A percentile compares a stretch with the other conserved stretches of the same genome.
Evolutionary conservation across 768 basidiomycete species (phyloP).

Genomic region (Phlegmacium glaucopus): DNA sequence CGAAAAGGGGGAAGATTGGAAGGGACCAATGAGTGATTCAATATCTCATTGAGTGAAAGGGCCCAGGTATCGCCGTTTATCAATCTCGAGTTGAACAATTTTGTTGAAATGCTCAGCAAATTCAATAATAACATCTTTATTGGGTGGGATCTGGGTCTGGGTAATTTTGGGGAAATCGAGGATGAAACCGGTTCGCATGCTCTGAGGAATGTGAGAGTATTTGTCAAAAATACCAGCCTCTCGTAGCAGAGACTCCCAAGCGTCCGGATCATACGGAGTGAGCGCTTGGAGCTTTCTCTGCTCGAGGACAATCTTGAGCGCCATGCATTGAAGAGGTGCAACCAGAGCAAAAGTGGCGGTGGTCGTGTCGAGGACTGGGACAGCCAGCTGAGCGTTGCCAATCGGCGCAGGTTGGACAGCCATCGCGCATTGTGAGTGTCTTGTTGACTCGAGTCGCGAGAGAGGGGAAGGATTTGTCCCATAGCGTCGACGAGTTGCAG

Average conservation of each 20-base stretch:
- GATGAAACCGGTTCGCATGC: constrained; percentile 24
- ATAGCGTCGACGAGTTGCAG: constrained; percentile 3
- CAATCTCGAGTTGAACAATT: constrained; percentile 18
- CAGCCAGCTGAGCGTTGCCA: constrained; percentile 26
- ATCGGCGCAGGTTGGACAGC: constrained; percentile 23
- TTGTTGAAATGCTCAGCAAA: constrained; percentile 8
- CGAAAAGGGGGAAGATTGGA: constrained; percentile 33
- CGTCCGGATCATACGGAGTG: not conserved
- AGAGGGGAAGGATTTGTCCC: constrained; percentile 16
- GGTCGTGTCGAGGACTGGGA: constrained; percentile 7
- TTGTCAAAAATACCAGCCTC: not conserved
- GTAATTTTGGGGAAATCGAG: constrained; percentile 23
- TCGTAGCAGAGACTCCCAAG: not conserved
- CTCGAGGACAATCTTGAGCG: not conserved
- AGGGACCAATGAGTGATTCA: constrained; percentile 27
- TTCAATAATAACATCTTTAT: constrained; percentile 16
- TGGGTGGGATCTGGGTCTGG: constrained; percentile 24
- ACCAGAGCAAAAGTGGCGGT: constrained; percentile 34
- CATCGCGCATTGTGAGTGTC: constrained; percentile 13
- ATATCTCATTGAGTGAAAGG: constrained; percentile 18
- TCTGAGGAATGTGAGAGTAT: constrained; percentile 8
- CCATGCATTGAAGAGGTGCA: constrained; percentile 22
- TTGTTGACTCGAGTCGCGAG: constrained; percentile 11
- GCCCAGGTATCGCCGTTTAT: constrained; percentile 22
- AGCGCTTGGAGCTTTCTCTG: not conserved